These are phyloP conservation scores for Hypoxylon sp. DNA, from an alignment of 2,329 filamentous ascomycete genomes.

Conservation along the genomic window DNA sequence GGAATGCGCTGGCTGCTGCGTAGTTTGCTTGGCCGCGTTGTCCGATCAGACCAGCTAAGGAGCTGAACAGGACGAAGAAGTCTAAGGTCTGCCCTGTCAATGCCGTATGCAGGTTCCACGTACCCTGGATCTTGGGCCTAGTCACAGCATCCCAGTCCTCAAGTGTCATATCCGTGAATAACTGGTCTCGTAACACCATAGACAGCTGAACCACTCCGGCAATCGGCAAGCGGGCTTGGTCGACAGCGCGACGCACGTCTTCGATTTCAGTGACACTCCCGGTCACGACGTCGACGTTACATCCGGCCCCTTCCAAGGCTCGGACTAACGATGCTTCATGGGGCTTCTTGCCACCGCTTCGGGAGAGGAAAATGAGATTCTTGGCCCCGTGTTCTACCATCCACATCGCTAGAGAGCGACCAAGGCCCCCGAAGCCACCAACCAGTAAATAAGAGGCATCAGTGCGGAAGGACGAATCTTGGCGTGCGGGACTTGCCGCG, in stretches of 20 bases:
- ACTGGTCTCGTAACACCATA: conserved; percentile 7
- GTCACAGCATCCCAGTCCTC: conserved; percentile 1
- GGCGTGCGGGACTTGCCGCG: background rate
- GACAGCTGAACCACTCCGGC: conserved; percentile 13
- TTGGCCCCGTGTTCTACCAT: conserved; percentile 57
- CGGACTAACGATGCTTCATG: conserved; percentile 30
- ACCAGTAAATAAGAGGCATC: conserved; percentile 50
- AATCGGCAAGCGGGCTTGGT: background rate
- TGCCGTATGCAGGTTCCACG: background rate
- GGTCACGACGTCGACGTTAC: conserved; percentile 14
- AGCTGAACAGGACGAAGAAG: background rate
- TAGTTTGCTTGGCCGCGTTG: background rate
- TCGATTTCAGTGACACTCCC: background rate
- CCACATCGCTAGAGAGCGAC: conserved; percentile 48
- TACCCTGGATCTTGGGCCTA: background rate
- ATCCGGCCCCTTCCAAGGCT: conserved; percentile 42
- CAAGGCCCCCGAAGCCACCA: conserved; percentile 54
- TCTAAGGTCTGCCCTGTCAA: background rate
- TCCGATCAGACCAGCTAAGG: background rate
- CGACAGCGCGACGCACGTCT: conserved; percentile 3
- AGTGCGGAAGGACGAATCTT: background rate
- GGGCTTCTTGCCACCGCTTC: conserved; percentile 45
- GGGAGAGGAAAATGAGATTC: conserved; percentile 57
- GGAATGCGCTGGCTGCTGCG: background rate
- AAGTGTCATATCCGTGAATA: conserved; percentile 10